Evolutionary conservation across 306 rosid species (phyloP).

Genomic region (Fragaria nilgerrensis): DNA sequence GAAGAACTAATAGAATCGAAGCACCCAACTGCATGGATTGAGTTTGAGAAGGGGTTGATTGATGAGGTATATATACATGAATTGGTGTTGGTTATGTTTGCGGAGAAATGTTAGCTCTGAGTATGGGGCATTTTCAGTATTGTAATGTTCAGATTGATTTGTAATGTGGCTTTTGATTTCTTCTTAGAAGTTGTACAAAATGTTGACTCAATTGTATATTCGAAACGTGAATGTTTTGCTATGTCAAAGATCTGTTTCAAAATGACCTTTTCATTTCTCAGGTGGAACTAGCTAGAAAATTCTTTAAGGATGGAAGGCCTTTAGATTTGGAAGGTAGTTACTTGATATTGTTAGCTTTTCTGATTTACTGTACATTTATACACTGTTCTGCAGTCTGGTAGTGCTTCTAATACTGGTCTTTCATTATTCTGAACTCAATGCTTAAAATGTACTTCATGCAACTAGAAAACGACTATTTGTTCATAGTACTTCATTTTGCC

Average conservation of each 20-base stretch:
- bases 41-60: slow-evolving; percentile 84
- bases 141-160: neutral
- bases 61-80: slow-evolving; percentile 77
- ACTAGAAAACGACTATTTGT: neutral
- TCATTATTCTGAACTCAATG: neutral
- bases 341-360: slow-evolving; percentile 2
- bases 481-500: neutral
- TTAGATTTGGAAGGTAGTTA: slow-evolving; percentile 80
- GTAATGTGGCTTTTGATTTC: neutral
- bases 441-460: neutral
- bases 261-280: slow-evolving; percentile 42
- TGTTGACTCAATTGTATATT: neutral
- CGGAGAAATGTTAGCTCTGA: neutral
- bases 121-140: neutral
- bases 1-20: slow-evolving; percentile 72
- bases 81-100: slow-evolving; percentile 11
- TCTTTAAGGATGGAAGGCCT: slow-evolving; percentile 80
- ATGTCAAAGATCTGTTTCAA: slow-evolving; percentile 10
- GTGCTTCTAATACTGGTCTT: neutral
- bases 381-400: neutral
- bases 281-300: slow-evolving; percentile 70
- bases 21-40: slow-evolving; percentile 82
- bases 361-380: neutral
- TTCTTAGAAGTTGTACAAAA: neutral
- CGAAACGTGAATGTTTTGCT: neutral